Percentiles rank a stretch among this genome's conserved stretches.
Evolutionary conservation across 805 yeast genomes (phyloP).

Genomic region (Ogataea paradorogensis): DNA sequence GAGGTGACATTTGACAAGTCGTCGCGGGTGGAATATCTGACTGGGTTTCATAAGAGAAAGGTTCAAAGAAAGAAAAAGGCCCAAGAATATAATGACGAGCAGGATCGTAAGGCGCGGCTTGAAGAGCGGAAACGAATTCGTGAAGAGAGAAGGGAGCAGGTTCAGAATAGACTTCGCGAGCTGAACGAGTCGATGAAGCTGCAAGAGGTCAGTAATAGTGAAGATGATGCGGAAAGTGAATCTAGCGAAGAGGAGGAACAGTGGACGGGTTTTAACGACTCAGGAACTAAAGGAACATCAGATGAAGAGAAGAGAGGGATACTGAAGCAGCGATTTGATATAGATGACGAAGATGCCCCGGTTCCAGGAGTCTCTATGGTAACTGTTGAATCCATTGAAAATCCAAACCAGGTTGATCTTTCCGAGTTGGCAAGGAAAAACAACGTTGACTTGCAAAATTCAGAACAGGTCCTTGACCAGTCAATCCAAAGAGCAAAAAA

Average conservation of each 20-base stretch:
- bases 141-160: slow-evolving; percentile 65
- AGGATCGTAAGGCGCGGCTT: slow-evolving; percentile 64
- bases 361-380: slow-evolving; percentile 49
- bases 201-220: slow-evolving; percentile 25
- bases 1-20: slow-evolving; percentile 84
- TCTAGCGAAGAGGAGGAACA: slow-evolving; percentile 30
- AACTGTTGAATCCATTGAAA: slow-evolving; percentile 54
- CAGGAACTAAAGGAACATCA: slow-evolving; percentile 13
- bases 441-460: slow-evolving; percentile 65
- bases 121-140: slow-evolving; percentile 73
- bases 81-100: slow-evolving; percentile 69
- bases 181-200: slow-evolving; percentile 44
- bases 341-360: slow-evolving; percentile 35
- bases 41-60: slow-evolving; percentile 95
- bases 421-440: slow-evolving; percentile 54
- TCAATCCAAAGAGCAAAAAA: slow-evolving; percentile 78
- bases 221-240: slow-evolving; percentile 35
- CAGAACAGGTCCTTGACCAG: slow-evolving; percentile 67
- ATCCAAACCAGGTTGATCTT: slow-evolving; percentile 40
- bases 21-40: slow-evolving; percentile 76
- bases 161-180: slow-evolving; percentile 61
- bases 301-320: slow-evolving; percentile 36
- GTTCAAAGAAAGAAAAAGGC: slow-evolving; percentile 86
- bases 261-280: slow-evolving; percentile 42
- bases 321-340: slow-evolving; percentile 41